Evolutionary conservation across 352 stramenopile genomes (phyloP).

Genomic region (Peronospora destructor): DNA sequence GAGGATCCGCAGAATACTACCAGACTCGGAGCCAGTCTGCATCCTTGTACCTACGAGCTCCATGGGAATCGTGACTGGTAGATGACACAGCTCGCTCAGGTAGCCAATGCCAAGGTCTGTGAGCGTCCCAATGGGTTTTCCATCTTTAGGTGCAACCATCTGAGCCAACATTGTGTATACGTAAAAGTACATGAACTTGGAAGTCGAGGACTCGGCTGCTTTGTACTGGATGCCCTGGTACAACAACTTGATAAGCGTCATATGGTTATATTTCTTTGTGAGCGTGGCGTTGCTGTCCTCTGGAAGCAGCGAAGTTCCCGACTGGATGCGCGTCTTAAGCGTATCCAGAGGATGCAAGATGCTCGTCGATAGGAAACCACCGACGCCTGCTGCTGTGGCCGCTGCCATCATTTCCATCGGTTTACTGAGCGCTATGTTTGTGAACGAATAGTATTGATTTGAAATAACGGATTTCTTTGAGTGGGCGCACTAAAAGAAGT

Average conservation of each 20-base stretch:
- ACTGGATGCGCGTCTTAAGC: slow-evolving; percentile 87
- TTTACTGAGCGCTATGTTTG: slow-evolving; percentile 66
- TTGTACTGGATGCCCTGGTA: slow-evolving; percentile 86
- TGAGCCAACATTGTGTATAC: slow-evolving; percentile 79
- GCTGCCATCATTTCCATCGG: slow-evolving; percentile 77
- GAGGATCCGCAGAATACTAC: slow-evolving; percentile 55
- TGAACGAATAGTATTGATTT: not conserved
- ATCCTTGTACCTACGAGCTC: slow-evolving; percentile 84
- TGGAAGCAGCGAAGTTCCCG: slow-evolving; percentile 45
- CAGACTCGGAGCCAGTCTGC: slow-evolving; percentile 52
- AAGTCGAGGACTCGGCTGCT: slow-evolving; percentile 68
- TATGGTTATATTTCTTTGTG: slow-evolving; percentile 27
- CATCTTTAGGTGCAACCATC: slow-evolving; percentile 49
- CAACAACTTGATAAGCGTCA: slow-evolving; percentile 50
- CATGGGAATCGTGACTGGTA: slow-evolving; percentile 82
- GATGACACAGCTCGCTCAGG: slow-evolving; percentile 68
- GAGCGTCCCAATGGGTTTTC: slow-evolving; percentile 50
- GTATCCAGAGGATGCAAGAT: slow-evolving; percentile 83
- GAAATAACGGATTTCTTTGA: not conserved
- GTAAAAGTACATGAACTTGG: slow-evolving; percentile 90
- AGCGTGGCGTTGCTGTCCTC: slow-evolving; percentile 21
- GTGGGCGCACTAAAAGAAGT: not conserved
- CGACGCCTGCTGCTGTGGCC: slow-evolving; percentile 65
- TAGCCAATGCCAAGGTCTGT: slow-evolving; percentile 79
- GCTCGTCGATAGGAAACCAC: slow-evolving; percentile 68